These are phyloP conservation scores for Somion occarium DNA, from an alignment of 1,284 basidiomycete genomes.

Conservation along the genomic window DNA sequence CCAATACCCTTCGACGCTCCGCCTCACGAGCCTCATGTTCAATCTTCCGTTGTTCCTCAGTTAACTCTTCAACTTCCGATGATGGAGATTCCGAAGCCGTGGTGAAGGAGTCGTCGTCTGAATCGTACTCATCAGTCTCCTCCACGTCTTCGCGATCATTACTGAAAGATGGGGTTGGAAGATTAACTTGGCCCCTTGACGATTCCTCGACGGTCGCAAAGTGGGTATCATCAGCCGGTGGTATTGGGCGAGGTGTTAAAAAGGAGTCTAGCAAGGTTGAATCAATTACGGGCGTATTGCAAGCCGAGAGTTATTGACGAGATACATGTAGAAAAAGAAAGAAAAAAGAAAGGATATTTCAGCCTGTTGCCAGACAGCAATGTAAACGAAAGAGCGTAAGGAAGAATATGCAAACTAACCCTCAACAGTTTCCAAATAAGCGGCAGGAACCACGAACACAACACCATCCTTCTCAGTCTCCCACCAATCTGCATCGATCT, in stretches of 20 bases:
- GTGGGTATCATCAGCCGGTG: neutral
- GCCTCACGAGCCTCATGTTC: constrained; percentile 65
- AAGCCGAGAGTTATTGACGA: constrained; percentile 22
- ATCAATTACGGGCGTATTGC: constrained; percentile 9
- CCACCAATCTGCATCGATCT: constrained; percentile 86
- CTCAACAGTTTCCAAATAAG: constrained; percentile 79
- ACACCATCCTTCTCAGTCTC: constrained; percentile 82
- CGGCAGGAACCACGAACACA: constrained; percentile 85
- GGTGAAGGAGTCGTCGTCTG: constrained; percentile 49
- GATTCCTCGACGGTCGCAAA: neutral
- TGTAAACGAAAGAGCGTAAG: constrained; percentile 58
- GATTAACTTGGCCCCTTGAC: neutral
- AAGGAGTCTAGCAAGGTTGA: constrained; percentile 10
- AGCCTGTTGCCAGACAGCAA: constrained; percentile 56
- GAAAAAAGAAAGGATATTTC: constrained; percentile 51
- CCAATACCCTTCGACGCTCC: constrained; percentile 78
- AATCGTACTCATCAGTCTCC: constrained; percentile 36
- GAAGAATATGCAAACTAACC: constrained; percentile 66
- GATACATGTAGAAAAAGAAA: constrained; percentile 39
- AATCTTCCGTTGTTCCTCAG: constrained; percentile 41
- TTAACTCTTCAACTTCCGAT: constrained; percentile 26
- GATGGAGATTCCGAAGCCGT: constrained; percentile 43
- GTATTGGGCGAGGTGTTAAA: constrained; percentile 8
- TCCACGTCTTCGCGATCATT: neutral
- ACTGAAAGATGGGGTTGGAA: neutral